Evolutionary conservation across 1,139 yeast genomes (phyloP).

Genomic region (Debaryomycetaceae sp.): DNA sequence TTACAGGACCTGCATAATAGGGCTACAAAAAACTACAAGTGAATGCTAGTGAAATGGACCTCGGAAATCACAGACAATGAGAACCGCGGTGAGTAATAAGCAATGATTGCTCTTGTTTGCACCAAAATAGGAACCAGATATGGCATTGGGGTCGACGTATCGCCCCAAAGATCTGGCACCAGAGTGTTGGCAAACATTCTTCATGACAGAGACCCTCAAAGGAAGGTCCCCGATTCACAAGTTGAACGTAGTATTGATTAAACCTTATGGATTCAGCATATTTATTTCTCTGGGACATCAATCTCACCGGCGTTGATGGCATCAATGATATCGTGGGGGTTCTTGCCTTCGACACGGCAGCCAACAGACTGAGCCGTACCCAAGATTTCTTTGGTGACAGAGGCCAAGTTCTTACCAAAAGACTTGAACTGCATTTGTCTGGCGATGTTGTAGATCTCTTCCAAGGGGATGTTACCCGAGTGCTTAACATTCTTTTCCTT

Average conservation of each 20-base stretch:
- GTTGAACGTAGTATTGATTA: constrained; percentile 12
- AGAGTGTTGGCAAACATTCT: constrained; percentile 12
- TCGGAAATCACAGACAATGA: constrained; percentile 24
- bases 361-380: constrained; percentile 99
- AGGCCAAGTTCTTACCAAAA: constrained; percentile 94
- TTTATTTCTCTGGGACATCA: constrained; percentile 86
- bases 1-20: too few species aligned
- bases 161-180: constrained; percentile 52
- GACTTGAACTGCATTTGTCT: constrained; percentile 97
- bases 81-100: constrained; percentile 57
- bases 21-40: constrained; percentile 6
- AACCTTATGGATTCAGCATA: constrained; percentile 27
- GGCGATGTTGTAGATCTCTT: constrained; percentile 94
- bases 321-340: constrained; percentile 98
- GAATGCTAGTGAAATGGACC: constrained; percentile 60
- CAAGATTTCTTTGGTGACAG: constrained; percentile 96
- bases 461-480: constrained; percentile 97
- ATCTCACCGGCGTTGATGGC: constrained; percentile 97
- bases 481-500: constrained; percentile 99
- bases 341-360: constrained; percentile 97
- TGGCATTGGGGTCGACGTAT: constrained; percentile 15
- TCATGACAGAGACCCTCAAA: constrained; percentile 2
- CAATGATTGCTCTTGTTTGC: constrained; percentile 71
- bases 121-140: constrained; percentile 90
- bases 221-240: not conserved